Percentiles rank a stretch among this genome's conserved stretches.
Conservation (phyloP, 2,329 filamentous ascomycete species). For the Monilinia vaccinii-corymbosi region DNA sequence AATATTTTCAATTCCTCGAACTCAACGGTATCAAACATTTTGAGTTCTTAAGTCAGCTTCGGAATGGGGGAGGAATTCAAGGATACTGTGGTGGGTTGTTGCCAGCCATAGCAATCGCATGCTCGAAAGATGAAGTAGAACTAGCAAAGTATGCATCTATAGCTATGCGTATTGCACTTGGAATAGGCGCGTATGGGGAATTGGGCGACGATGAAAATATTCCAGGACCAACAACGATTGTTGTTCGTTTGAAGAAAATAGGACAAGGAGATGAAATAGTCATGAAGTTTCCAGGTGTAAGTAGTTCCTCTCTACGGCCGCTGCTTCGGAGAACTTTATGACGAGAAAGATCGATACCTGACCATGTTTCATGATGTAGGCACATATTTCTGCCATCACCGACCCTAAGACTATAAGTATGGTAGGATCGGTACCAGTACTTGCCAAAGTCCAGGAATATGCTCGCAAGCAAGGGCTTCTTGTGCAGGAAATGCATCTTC, state of each 20-base stretch:
- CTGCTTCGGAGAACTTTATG: not conserved
- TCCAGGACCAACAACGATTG: slow-evolving; percentile 4
- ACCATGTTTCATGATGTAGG: not conserved
- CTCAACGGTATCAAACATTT: not conserved
- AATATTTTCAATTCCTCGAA: slow-evolving; percentile 13
- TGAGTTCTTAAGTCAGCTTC: slow-evolving; percentile 5
- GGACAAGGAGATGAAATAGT: slow-evolving; percentile 11
- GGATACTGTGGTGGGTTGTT: slow-evolving; percentile 14
- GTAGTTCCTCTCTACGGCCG: not conserved
- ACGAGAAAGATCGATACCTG: not conserved
- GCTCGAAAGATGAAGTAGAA: slow-evolving; percentile 9
- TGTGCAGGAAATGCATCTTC: slow-evolving; percentile 11
- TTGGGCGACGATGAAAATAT: slow-evolving; percentile 8
- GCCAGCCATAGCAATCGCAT: slow-evolving; percentile 10
- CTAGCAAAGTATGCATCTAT: slow-evolving; percentile 3
- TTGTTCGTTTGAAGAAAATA: slow-evolving; percentile 8
- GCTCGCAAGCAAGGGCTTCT: slow-evolving; percentile 1
- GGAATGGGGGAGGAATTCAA: slow-evolving; percentile 10
- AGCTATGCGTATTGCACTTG: slow-evolving; percentile 9
- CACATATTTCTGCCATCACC: slow-evolving; percentile 7
- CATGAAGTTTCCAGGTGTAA: slow-evolving; percentile 3
- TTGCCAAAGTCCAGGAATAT: slow-evolving; percentile 4
- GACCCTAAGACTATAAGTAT: slow-evolving; percentile 10
- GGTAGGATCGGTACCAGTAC: not conserved
- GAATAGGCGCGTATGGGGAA: slow-evolving; percentile 12